Evolutionary conservation across 805 yeast genomes (phyloP), one percentile per base, ranked within the genome.

Genomic region (Yarrowia sp.): DNA sequence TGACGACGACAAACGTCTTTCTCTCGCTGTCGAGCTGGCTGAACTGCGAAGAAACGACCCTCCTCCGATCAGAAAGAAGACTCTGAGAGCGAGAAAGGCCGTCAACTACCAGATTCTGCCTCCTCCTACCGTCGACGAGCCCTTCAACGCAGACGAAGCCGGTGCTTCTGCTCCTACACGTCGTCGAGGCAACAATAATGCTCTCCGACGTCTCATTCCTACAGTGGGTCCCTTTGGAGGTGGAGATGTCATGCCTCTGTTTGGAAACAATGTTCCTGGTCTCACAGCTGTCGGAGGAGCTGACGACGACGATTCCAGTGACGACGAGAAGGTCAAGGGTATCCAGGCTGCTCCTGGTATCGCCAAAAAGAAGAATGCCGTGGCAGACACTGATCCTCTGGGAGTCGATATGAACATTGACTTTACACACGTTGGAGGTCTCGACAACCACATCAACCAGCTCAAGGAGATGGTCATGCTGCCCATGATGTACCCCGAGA

Each of bases 201-300:
- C 81, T 16, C 75, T 89, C 49, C 84, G 92, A 74, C 84, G 97
- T 49, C 79, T 95, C 46, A 93, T 90, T 75, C 97, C 97, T 8
- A 94, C 97, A 0, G 92, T 92, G 15, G 99, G 99, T 0, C 99
- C 99, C 1, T 94, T 94, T 82, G 99, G 99, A 38, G 99, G 99
- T 26, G 89, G 94, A 70, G 98, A 94, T 76, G 97, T 92, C 0
- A 84, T 88, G 8, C 89, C 97, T 0, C 80, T 94, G 40, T 92
- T 92, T 77, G 93, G 95, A 7, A 84, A 85, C 58, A 86, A 86
- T 69, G 81, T 83, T 32, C 87, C 91, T 5, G 84, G 85, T 1
- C 69, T 59, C 52, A 58, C 64, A 38, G 72, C 73, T 3, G 74
- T 73, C 32, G 76, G 74, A 16, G 70, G 71, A 36, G 75, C 63